Evolutionary conservation across 2,329 filamentous ascomycete species (phyloP).

Genomic region (Leptographium galeiforme): DNA sequence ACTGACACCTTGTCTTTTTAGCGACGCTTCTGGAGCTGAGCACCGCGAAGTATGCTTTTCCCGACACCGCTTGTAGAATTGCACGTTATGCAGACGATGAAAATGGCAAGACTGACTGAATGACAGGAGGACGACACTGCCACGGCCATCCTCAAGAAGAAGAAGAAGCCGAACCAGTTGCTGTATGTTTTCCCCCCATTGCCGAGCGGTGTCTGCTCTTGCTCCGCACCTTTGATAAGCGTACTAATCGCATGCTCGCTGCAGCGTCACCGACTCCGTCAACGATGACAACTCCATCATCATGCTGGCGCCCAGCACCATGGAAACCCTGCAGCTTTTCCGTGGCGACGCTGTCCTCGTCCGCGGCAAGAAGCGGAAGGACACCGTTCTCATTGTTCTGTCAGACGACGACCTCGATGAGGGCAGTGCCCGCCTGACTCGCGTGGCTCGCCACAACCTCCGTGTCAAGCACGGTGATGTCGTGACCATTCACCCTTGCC

Average conservation of each 20-base stretch:
- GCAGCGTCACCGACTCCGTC: slow-evolving; percentile 87
- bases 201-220: too few relatives aligned
- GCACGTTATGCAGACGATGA: slow-evolving; percentile 19
- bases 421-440: slow-evolving; percentile 92
- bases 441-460: slow-evolving; percentile 95
- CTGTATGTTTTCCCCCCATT: slow-evolving; percentile 48
- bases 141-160: slow-evolving; percentile 98
- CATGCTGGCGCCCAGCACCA: slow-evolving; percentile 93
- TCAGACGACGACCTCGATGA: slow-evolving; percentile 97
- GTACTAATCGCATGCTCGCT: not conserved
- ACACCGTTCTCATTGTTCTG: slow-evolving; percentile 93
- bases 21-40: slow-evolving; percentile 81
- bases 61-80: slow-evolving; percentile 11
- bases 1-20: slow-evolving; percentile 23
- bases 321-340: slow-evolving; percentile 97
- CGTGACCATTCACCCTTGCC: slow-evolving; percentile 92
- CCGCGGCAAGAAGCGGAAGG: slow-evolving; percentile 99
- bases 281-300: slow-evolving; percentile 99
- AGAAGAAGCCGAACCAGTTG: slow-evolving; percentile 99
- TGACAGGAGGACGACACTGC: slow-evolving; percentile 76
- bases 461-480: slow-evolving; percentile 98
- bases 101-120: not conserved
- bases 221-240: not conserved
- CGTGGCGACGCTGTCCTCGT: slow-evolving; percentile 95
- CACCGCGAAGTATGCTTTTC: slow-evolving; percentile 57